Base-by-base conservation (phyloP, 164 flowering plant genomes). In the Saururus chinensis region DNA sequence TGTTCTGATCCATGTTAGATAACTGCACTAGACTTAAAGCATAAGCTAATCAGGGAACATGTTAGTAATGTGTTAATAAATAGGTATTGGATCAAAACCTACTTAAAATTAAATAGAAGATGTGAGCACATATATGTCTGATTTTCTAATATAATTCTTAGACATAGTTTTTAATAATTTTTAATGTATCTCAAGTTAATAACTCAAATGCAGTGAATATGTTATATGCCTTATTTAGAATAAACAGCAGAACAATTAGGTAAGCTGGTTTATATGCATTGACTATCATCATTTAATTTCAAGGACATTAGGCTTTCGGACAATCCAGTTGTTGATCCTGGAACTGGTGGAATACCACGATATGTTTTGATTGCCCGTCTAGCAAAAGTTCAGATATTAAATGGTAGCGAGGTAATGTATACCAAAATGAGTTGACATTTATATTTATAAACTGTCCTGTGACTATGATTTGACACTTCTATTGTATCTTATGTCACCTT, bases 281-380 rank as follows among this genome's bases (percentile, higher is more conserved):
- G 23, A 51, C 48, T 49, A 37, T 71, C 60, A 53, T 16, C 22
- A 11, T 25, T 65, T 51, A 58, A 24, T 63, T 10, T 72, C 68
- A 59, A 93, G 97, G 99, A 93, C 51, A 72, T 85, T 57, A 78
- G 99, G 77, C 84, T 90, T 68, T 83, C 96, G 42, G 97, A 82
- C 54, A 93, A 93, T 77, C 97, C 96, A 64, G 61, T 87, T 48
- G 67, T 87, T 75, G 95, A 90, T 84, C 81, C 89, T 53, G 81
- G 73, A 64, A 77, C 66, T 63, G 95, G 96, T 53, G 96, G 95
- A 54, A 60, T 85, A 25, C 84, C 91, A 37, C 77, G 97, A 71
- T 93, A 77, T 84, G 84, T 73, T 57, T 64, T 85, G 66, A 73
- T 90, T 77, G 99, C 97, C 52, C 83, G 96, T 19, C 71, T 93